Evolutionary conservation across 768 basidiomycete genomes (phyloP).

Genomic region (Mrakia hoshinonis): DNA sequence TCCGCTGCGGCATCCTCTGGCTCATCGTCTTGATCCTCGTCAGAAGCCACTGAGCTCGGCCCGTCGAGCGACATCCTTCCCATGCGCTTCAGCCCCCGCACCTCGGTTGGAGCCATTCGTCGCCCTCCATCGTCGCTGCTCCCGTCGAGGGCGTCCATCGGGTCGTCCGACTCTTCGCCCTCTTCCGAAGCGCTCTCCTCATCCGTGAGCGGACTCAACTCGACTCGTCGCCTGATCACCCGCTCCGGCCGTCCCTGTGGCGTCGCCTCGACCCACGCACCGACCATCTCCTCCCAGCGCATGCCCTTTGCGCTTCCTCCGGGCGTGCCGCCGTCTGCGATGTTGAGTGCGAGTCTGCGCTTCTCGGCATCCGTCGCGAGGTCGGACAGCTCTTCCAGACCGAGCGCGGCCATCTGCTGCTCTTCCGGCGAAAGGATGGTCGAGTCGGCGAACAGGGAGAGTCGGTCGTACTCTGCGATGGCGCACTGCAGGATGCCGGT

Average conservation of each 20-base stretch:
- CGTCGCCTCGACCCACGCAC: conserved; percentile 21
- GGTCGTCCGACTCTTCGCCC: conserved; percentile 14
- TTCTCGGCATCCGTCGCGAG: conserved; percentile 5
- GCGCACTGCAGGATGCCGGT: neutral
- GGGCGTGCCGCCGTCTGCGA: neutral
- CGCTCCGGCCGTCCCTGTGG: neutral
- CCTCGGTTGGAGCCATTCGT: neutral
- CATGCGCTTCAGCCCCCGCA: neutral
- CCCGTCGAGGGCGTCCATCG: conserved; percentile 12
- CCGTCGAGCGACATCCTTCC: conserved; percentile 9
- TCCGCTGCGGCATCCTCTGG: neutral
- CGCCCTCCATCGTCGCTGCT: neutral
- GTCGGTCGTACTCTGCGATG: conserved; percentile 17
- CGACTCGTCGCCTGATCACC: neutral
- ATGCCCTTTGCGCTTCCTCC: conserved; percentile 9
- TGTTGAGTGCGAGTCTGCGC: neutral
- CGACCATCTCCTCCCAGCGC: conserved; percentile 20
- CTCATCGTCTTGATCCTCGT: neutral
- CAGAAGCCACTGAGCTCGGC: neutral
- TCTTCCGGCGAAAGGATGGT: conserved; percentile 2
- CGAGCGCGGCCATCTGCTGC: neutral
- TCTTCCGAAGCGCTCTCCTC: neutral
- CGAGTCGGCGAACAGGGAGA: conserved; percentile 15
- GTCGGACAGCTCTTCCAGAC: neutral
- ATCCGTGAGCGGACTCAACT: neutral